Conservation (phyloP, 768 basidiomycete species). For the Russula emetica region DNA sequence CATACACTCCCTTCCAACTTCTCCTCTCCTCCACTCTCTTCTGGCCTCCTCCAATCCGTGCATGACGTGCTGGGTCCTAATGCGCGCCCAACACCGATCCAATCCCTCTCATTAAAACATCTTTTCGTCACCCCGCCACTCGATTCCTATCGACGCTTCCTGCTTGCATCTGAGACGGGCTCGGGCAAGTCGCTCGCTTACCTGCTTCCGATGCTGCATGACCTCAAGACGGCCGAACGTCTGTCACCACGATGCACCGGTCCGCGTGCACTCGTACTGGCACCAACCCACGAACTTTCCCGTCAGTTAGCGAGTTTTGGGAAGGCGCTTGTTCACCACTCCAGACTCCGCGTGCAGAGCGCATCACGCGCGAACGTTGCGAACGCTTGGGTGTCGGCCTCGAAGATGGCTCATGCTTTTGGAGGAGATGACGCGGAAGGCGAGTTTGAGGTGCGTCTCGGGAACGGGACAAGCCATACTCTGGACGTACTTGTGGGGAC, state of each 20-base stretch:
- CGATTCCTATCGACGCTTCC: slow-evolving; percentile 44
- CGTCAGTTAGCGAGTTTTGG: slow-evolving; percentile 74
- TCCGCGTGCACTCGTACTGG: slow-evolving; percentile 76
- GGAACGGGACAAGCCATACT: slow-evolving; percentile 27
- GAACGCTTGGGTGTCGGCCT: slow-evolving; percentile 37
- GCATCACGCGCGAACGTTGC: slow-evolving; percentile 55
- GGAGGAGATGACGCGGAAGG: slow-evolving; percentile 27
- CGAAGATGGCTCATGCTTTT: slow-evolving; percentile 45
- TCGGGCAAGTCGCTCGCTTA: slow-evolving; percentile 92
- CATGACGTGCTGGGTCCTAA: slow-evolving; percentile 52
- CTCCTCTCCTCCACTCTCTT: slow-evolving; percentile 63
- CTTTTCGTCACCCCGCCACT: slow-evolving; percentile 42
- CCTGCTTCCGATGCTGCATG: slow-evolving; percentile 76
- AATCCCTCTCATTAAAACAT: slow-evolving; percentile 66
- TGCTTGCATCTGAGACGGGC: slow-evolving; percentile 86
- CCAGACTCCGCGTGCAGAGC: slow-evolving; percentile 74
- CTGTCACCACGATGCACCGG: slow-evolving; percentile 27
- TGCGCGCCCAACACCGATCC: slow-evolving; percentile 71
- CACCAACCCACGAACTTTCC: slow-evolving; percentile 86
- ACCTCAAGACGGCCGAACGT: slow-evolving; percentile 64
- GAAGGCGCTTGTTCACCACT: slow-evolving; percentile 66
- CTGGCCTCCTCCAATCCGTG: slow-evolving; percentile 57
- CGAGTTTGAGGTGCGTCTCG: slow-evolving; percentile 29
- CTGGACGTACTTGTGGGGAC: slow-evolving; percentile 65
- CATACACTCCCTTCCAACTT: slow-evolving; percentile 43